Base-by-base conservation (phyloP, 1,284 basidiomycete species). In the Grifola frondosa region DNA sequence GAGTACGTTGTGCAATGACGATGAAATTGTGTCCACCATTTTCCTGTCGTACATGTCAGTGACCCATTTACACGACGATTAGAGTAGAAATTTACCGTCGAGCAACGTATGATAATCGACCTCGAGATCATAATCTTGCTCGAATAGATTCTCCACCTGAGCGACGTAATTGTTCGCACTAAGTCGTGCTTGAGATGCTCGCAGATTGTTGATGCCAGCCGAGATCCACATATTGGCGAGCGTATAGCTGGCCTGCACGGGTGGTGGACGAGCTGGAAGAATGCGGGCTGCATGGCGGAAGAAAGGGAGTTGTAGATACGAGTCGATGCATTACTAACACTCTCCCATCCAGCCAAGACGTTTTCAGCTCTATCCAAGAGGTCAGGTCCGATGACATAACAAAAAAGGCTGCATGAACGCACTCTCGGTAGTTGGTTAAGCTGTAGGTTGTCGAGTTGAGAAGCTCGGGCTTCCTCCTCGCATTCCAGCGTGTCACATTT, bases 231-330 rank as follows among this genome's bases (percentile, higher is more conserved):
- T 73, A 35, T 70, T 70, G 8, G 71, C 74, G 8, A 85, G 59
- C 42, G 78, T 84, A 19, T 68, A 65, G 46, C 77, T 78, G 2
- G 81, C 81, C 37, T 74, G 63, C 8, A 85, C 72, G 81, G 77
- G 50, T 84, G 80, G 17, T 80, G 78, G 1, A 88, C 73, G 16
- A 83, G 69, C 60, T 88, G 72, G 71, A 81, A 86, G 69, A 80
- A 88, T 0, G 84, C 74, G 0, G 81, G 68, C 53, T 81, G 67
- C 47, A 65, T 69, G 3, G 51, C 63, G 3, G 62, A 50, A 0
- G 76, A 60, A 0, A 87, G 63, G 16, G 61, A 62, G 48, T 80
- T 70, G 64, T 81, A 80, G n/a, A 86, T 68, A 1, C 64, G 61
- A 0, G 75, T 75, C 2, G 83, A 82, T 3, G 75, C 68, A 1